phyloP scores from a whole-genome alignment of 208 protist species.

The Angomonas desouzai region DNA sequence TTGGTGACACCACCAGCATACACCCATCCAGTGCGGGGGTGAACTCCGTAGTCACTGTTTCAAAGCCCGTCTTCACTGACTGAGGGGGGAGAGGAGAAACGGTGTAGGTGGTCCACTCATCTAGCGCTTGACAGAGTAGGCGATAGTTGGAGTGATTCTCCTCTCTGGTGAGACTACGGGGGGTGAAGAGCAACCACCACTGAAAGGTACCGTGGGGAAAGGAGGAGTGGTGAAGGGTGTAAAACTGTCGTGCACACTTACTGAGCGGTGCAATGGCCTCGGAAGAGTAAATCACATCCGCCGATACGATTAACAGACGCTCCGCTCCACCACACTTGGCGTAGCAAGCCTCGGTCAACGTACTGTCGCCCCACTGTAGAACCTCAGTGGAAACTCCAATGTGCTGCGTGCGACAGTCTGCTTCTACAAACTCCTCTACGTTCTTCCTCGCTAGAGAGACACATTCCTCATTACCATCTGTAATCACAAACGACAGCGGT shows the following conservation, averaged over 20 bases:
- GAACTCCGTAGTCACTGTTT: neutral
- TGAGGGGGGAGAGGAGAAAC: neutral
- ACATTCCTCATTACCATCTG: slow-evolving; percentile 19
- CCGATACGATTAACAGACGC: slow-evolving; percentile 12
- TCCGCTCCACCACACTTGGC: slow-evolving; percentile 3
- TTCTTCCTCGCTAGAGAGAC: slow-evolving; percentile 14
- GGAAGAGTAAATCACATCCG: slow-evolving; percentile 20
- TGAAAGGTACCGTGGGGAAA: neutral
- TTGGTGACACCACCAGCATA: neutral
- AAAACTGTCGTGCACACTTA: neutral
- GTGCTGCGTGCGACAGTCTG: neutral
- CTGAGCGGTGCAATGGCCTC: slow-evolving; percentile 16
- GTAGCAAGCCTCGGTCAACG: neutral
- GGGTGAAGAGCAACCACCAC: slow-evolving; percentile 25
- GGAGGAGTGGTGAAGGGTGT: neutral
- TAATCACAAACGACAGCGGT: slow-evolving; percentile 2
- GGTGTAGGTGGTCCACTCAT: neutral
- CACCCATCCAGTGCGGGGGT: neutral
- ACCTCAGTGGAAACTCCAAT: slow-evolving; percentile 1
- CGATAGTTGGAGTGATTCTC: slow-evolving; percentile 7
- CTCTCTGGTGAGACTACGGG: slow-evolving; percentile 13
- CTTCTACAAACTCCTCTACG: neutral
- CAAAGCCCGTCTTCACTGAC: slow-evolving; percentile 1
- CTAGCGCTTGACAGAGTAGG: neutral
- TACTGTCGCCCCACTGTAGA: slow-evolving; percentile 11